Evolutionary conservation across 805 yeast species (phyloP).

Genomic region (Candida xiaguanensis): DNA sequence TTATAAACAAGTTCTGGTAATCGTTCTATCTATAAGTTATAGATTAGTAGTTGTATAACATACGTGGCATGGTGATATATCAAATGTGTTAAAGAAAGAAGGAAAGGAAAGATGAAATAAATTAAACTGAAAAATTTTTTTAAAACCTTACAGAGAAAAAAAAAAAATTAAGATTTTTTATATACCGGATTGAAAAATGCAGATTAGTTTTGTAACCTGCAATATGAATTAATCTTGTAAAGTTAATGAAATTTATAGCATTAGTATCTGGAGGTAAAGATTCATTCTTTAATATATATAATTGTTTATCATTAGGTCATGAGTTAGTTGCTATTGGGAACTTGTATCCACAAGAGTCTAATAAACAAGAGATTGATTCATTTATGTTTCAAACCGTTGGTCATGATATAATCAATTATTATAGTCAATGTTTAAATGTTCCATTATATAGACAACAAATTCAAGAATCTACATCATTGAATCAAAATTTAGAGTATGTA

Average conservation of each 20-base stretch:
- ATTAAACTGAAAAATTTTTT: slow-evolving; percentile 8
- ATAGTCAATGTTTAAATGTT: slow-evolving; percentile 67
- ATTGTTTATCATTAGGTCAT: slow-evolving; percentile 84
- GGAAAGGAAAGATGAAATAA: slow-evolving; percentile 11
- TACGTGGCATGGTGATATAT: slow-evolving; percentile 58
- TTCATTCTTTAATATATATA: slow-evolving; percentile 84
- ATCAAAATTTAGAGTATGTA: slow-evolving; percentile 65
- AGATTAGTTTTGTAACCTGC: background rate
- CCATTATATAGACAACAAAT: slow-evolving; percentile 77
- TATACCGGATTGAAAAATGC: slow-evolving; percentile 1
- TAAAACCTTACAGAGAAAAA: background rate
- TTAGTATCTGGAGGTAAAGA: slow-evolving; percentile 95
- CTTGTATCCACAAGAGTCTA: slow-evolving; percentile 44
- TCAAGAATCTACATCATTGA: slow-evolving; percentile 51
- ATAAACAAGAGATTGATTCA: slow-evolving; percentile 72
- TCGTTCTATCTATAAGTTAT: slow-evolving; percentile 9
- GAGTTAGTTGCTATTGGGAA: slow-evolving; percentile 83
- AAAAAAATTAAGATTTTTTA: no score
- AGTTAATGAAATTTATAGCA: slow-evolving; percentile 82
- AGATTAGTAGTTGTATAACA: slow-evolving; percentile 26
- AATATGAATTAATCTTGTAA: background rate
- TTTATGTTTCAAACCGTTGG: slow-evolving; percentile 99
- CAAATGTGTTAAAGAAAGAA: slow-evolving; percentile 8
- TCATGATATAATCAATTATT: slow-evolving; percentile 65
- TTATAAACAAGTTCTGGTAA: slow-evolving; percentile 9